A percentile compares a stretch with the other conserved stretches of the same genome.
Conservation (phyloP, 169 alveolate genomes). For the Plasmodium falciparum region DNA sequence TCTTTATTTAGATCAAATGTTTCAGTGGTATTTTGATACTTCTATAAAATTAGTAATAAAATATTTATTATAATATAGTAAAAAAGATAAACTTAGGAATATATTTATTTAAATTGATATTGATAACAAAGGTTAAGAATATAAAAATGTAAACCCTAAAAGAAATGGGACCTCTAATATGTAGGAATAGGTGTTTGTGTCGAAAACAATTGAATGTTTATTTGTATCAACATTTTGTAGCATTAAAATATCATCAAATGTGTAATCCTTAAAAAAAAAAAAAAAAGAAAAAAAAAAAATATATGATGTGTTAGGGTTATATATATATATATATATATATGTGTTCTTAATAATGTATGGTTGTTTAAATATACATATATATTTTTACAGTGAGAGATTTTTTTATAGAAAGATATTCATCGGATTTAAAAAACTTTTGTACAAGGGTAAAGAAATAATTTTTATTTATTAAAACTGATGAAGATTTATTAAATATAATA, state of each 20-base stretch:
- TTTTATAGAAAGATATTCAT: conserved; percentile 27
- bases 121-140: background rate
- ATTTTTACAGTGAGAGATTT: conserved; percentile 40
- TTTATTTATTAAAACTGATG: conserved; percentile 42
- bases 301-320: background rate
- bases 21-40: conserved; percentile 13
- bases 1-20: conserved; percentile 3
- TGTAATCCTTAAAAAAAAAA: conserved; percentile 32
- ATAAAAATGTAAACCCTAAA: background rate
- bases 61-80: background rate
- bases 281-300: background rate
- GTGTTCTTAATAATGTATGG: background rate
- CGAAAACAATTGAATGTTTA: conserved; percentile 29
- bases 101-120: background rate
- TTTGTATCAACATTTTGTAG: conserved; percentile 25
- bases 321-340: background rate
- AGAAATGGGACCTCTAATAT: conserved; percentile 20
- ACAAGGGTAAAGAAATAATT: conserved; percentile 36
- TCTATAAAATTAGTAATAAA: conserved; percentile 16
- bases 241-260: conserved; percentile 53
- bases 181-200: conserved; percentile 30
- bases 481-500: conserved; percentile 27
- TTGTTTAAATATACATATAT: background rate
- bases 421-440: conserved; percentile 36
- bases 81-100: background rate